Evolutionary conservation across 1,284 basidiomycete species (phyloP).

Genomic region (Sanghuangporus sanghuang): DNA sequence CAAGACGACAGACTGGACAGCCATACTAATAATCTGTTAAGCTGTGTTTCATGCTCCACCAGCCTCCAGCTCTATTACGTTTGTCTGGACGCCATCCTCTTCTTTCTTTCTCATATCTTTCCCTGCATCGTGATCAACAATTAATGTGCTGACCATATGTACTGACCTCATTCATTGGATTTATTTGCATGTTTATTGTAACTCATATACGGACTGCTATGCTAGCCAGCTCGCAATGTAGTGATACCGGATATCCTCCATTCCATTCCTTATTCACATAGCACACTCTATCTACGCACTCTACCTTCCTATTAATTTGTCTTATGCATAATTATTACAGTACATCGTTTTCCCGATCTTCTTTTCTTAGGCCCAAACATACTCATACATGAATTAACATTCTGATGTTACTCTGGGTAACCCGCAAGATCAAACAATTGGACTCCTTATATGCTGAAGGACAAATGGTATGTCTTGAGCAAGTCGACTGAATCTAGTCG

Average conservation of each 20-base stretch:
- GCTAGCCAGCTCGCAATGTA: constrained; percentile 3
- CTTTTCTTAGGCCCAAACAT: neutral
- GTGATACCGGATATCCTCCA: constrained; percentile 15
- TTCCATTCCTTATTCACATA: neutral
- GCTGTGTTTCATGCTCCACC: constrained; percentile 8
- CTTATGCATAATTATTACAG: constrained; percentile 11
- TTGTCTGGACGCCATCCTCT: neutral
- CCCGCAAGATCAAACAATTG: neutral
- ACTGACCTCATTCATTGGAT: constrained; percentile 8
- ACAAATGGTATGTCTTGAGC: neutral
- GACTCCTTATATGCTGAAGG: neutral
- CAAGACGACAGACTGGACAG: constrained; percentile 7
- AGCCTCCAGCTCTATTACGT: constrained; percentile 11
- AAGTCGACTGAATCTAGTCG: neutral
- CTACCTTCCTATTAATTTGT: constrained; percentile 1
- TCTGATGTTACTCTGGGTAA: neutral
- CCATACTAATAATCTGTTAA: constrained; percentile 4
- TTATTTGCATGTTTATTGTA: neutral
- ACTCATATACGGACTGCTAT: constrained; percentile 3
- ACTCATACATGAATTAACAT: neutral
- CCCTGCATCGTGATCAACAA: constrained; percentile 6
- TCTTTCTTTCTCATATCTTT: constrained; percentile 8
- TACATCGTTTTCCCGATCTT: neutral
- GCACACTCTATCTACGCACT: neutral
- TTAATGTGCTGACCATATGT: neutral